phyloP scores from a whole-genome alignment of 169 alveolate genomes.

The Plasmodium knowlesi region DNA sequence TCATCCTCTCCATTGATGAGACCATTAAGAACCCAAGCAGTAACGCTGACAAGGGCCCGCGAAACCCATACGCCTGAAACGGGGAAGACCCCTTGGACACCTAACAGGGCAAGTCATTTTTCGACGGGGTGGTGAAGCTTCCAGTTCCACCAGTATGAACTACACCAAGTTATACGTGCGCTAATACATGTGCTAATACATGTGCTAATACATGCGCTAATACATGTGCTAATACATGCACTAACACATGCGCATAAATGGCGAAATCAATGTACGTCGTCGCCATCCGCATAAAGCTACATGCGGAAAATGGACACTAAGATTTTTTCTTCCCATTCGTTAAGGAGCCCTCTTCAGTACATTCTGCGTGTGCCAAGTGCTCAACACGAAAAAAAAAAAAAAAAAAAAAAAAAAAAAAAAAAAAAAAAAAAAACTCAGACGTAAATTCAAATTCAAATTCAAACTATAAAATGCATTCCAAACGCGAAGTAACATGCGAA shows the following conservation, averaged over 20 bases:
- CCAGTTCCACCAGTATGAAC: background rate
- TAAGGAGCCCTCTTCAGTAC: background rate
- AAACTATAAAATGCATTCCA: background rate
- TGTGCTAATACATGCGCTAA: background rate
- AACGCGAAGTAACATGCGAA: background rate
- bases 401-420: slow-evolving; percentile 11
- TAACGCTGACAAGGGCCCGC: slow-evolving; percentile 80
- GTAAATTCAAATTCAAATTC: background rate
- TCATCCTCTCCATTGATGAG: slow-evolving; percentile 96
- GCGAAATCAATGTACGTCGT: background rate
- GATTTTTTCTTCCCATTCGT: background rate
- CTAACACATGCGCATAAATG: background rate
- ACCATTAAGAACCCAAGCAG: slow-evolving; percentile 94
- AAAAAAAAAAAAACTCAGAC: background rate
- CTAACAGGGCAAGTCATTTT: too few species aligned
- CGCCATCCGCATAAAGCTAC: background rate
- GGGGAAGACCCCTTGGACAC: background rate
- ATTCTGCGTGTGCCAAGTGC: background rate
- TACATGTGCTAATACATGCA: too few species aligned
- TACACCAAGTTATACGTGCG: background rate
- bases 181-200: too few species aligned
- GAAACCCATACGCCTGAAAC: slow-evolving; percentile 56
- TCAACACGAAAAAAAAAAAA: background rate
- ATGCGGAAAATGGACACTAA: background rate
- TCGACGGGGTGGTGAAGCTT: background rate